Evolutionary conservation across 2,329 filamentous ascomycete genomes (phyloP), one percentile per base, ranked within the genome.

Genomic region (Penicillium freii): DNA sequence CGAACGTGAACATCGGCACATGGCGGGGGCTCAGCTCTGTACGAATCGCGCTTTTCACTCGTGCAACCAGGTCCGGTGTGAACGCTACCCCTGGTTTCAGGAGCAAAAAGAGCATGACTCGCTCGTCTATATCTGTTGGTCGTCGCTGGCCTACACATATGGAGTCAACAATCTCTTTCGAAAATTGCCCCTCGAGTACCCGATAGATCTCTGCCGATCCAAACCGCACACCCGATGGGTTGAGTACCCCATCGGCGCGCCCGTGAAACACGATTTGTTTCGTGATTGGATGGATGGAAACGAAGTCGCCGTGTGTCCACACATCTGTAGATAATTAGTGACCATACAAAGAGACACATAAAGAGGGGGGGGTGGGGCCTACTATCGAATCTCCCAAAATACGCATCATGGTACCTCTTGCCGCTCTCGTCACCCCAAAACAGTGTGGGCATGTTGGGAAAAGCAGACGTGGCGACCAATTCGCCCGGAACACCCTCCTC

Each of bases 221-320:
- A 66, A 94, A 95, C 0, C 90, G 81, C 11, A 94, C 86, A 0
- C 90, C 90, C 7, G 83, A 86, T 0, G 90, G 90, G 69, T 94
- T 94, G 51, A 94, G 75, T 2, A 94, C 90, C 13, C 90, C 90
- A 67, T 94, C 90, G 5, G 81, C 64, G 17, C 70, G 66, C 15
- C 73, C 73, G 25, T 71, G 66, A 45, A 75, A 69, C 9, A 67
- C 54, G 4, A 73, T 53, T 53, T 84, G 82, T 7, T 84, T 82
- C 1, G 89, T 92, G 4, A 75, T 62, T 0, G 89, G 89, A 67
- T 93, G 85, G 15, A 89, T 77, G 36, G 83, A 81, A 66, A 90
- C 86, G 70, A 92, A 93, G 68, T 94, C 91, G 23, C 90, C 90
- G 62, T 94, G 91, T 0, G 89, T 88, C 91, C 90, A 94, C 1